Conservation (phyloP, 305 asterid species). For the Solanum aculeatissimum region DNA sequence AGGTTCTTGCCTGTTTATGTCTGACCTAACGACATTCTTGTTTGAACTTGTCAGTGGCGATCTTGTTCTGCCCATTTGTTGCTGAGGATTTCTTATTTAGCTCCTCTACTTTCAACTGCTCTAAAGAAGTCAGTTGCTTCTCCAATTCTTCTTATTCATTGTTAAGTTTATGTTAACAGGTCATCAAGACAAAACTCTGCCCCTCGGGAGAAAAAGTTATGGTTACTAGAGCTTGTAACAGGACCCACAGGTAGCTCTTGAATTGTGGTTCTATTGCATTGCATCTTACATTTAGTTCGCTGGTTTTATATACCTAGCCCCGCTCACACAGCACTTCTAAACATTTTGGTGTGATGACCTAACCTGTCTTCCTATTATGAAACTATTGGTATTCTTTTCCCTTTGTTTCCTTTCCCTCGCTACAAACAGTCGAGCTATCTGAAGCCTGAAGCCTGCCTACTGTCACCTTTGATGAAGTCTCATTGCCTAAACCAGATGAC, state of each 20-base stretch:
- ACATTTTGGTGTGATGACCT: constrained; percentile 32
- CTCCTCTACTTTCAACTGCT: neutral
- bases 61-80: neutral
- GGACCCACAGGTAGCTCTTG: constrained; percentile 54
- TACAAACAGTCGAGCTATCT: constrained; percentile 74
- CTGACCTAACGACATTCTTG: neutral
- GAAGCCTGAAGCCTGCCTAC: constrained; percentile 86
- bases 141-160: neutral
- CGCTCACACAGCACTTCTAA: constrained; percentile 18
- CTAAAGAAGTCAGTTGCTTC: neutral
- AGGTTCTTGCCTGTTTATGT: neutral
- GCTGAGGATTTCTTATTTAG: neutral
- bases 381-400: constrained; percentile 63
- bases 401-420: constrained; percentile 63
- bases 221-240: constrained; percentile 52
- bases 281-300: constrained; percentile 2
- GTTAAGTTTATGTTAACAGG: constrained; percentile 45
- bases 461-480: constrained; percentile 48
- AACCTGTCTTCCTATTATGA: constrained; percentile 24
- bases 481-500: constrained; percentile 64
- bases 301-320: constrained; percentile 1
- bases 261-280: constrained; percentile 8
- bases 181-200: constrained; percentile 72
- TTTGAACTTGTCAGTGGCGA: neutral
- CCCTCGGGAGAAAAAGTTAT: constrained; percentile 70